These are phyloP conservation scores for Arctostaphylos glauca DNA, from an alignment of 148 eudicot species.

Conservation along the genomic window DNA sequence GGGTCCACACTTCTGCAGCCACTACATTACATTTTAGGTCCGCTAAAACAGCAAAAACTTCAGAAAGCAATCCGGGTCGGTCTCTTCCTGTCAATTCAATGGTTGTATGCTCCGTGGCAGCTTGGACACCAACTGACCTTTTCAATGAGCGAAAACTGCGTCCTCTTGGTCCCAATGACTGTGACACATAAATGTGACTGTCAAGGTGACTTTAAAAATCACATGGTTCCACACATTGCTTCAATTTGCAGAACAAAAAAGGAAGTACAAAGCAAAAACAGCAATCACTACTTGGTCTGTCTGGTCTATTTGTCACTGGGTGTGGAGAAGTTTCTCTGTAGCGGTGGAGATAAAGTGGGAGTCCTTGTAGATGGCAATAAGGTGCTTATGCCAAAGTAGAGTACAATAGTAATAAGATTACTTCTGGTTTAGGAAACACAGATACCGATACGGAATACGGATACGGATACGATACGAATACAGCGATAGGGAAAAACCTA, in stretches of 20 bases:
- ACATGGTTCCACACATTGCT: constrained; percentile 4
- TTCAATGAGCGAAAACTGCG: constrained; percentile 64
- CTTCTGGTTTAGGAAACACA: not conserved
- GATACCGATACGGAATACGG: too few species aligned
- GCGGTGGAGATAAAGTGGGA: not conserved
- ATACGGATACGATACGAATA: too few species aligned
- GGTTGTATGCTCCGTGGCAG: constrained; percentile 62
- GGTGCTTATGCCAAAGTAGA: not conserved
- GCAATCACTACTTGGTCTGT: constrained; percentile 14
- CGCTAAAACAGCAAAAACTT: constrained; percentile 74
- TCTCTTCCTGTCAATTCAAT: constrained; percentile 85
- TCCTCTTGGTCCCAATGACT: constrained; percentile 83
- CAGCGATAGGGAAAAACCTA: too few species aligned
- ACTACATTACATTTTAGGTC: constrained; percentile 80
- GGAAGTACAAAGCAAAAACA: not conserved
- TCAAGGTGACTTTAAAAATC: constrained; percentile 8
- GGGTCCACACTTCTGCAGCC: constrained; percentile 93
- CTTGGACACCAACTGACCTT: constrained; percentile 68
- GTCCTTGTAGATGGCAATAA: constrained; percentile 3
- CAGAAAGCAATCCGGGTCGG: constrained; percentile 85
- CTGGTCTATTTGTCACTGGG: constrained; percentile 14
- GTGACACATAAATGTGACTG: constrained; percentile 11
- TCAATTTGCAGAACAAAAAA: not conserved
- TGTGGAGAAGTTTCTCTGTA: not conserved
- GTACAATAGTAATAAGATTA: not conserved